phyloP scores from a whole-genome alignment of 2,329 filamentous ascomycete genomes.

The Ophiostoma piceae region DNA sequence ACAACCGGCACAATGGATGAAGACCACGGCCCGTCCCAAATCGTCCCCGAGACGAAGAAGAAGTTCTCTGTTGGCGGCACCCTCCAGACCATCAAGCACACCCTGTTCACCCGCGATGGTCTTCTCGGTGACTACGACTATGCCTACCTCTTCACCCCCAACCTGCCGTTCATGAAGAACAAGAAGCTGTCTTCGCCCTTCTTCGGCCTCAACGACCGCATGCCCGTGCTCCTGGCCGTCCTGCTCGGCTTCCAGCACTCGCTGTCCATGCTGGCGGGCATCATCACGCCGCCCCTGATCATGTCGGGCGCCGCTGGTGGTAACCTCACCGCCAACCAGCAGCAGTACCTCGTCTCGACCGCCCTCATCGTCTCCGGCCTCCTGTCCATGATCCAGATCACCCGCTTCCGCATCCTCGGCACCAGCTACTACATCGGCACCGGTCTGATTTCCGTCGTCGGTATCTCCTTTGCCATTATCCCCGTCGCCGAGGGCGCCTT shows the following conservation, averaged over 20 bases:
- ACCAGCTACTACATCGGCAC: slow-evolving; percentile 72
- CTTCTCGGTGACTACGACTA: slow-evolving; percentile 87
- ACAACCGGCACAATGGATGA: slow-evolving; percentile 46
- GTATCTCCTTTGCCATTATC: slow-evolving; percentile 72
- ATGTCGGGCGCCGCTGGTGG: slow-evolving; percentile 57
- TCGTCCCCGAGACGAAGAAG: slow-evolving; percentile 38
- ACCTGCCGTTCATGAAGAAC: slow-evolving; percentile 74
- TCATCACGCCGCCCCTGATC: slow-evolving; percentile 75
- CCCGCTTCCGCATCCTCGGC: slow-evolving; percentile 64
- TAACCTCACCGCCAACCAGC: slow-evolving; percentile 54
- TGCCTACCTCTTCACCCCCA: slow-evolving; percentile 75
- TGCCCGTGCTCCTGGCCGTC: slow-evolving; percentile 69
- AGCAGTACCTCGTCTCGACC: slow-evolving; percentile 75
- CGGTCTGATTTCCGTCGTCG: slow-evolving; percentile 69
- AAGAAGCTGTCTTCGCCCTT: slow-evolving; percentile 60
- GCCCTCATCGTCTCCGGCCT: slow-evolving; percentile 74
- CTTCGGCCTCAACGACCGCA: slow-evolving; percentile 74
- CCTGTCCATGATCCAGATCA: slow-evolving; percentile 71
- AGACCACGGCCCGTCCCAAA: slow-evolving; percentile 48
- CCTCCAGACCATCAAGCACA: slow-evolving; percentile 28
- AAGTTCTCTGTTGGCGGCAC: slow-evolving; percentile 32
- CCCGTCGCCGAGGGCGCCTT: slow-evolving; percentile 67
- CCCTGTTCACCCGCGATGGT: slow-evolving; percentile 59
- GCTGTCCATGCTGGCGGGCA: slow-evolving; percentile 67
- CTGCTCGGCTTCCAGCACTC: slow-evolving; percentile 76